A percentile compares a stretch with the other conserved stretches of the same genome.
Conservation (phyloP, 164 flowering plant species). For the Magnolia sinica region DNA sequence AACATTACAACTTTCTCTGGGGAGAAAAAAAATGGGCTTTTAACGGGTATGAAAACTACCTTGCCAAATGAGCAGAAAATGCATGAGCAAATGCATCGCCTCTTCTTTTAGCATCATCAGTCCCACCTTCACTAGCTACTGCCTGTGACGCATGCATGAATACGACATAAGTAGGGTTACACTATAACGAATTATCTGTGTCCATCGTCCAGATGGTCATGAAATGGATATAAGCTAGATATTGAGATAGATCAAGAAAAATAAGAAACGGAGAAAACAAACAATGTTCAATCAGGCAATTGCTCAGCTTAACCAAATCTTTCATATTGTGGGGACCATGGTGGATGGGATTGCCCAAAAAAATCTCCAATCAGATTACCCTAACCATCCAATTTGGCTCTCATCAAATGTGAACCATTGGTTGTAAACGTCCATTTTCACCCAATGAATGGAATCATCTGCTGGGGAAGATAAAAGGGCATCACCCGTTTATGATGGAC, state of each 20-base stretch:
- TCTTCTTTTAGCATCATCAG: conserved; percentile 97
- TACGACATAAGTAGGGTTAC: background rate
- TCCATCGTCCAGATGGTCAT: background rate
- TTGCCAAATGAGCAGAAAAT: conserved; percentile 90
- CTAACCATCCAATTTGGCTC: background rate
- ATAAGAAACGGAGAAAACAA: background rate
- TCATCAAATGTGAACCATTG: no score
- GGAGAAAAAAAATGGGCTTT: background rate
- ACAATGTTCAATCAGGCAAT: background rate
- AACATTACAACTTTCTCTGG: background rate
- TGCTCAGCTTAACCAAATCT: background rate
- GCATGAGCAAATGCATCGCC: conserved; percentile 99
- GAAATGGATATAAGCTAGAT: conserved; percentile 2
- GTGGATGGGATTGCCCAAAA: background rate
- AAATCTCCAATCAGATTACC: background rate
- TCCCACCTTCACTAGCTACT: conserved; percentile 99
- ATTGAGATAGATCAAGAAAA: background rate
- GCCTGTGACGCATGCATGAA: conserved; percentile 48
- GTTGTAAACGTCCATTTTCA: no score
- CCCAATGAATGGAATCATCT: no score
- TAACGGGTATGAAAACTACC: conserved; percentile 34
- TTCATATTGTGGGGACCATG: background rate
- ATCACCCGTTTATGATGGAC: no score
- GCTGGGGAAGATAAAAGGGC: no score
- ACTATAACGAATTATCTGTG: background rate